A percentile compares a stretch with the other conserved stretches of the same genome.
Evolutionary conservation across 73 alveolate species (phyloP).

Genomic region (Paramecium caudatum): DNA sequence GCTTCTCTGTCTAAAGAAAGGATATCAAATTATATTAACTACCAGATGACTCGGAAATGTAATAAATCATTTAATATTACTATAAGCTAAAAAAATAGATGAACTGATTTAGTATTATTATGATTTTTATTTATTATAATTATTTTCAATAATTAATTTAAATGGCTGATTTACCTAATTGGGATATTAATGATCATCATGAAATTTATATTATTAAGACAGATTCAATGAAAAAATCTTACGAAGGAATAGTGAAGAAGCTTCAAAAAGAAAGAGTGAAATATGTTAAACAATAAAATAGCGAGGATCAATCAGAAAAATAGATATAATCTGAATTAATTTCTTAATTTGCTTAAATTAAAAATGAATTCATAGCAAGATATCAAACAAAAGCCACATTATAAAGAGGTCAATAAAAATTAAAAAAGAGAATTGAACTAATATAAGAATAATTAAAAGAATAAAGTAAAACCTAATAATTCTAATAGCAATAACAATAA

Average conservation of each 20-base stretch:
- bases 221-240: slow-evolving; percentile 21
- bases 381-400: not conserved
- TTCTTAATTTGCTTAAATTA: slow-evolving; percentile 11
- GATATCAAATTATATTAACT: slow-evolving; percentile 2
- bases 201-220: slow-evolving; percentile 41
- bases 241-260: slow-evolving; percentile 31
- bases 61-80: slow-evolving; percentile 3
- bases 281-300: slow-evolving; percentile 12
- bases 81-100: not conserved
- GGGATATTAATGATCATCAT: slow-evolving; percentile 53
- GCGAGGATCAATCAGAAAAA: not conserved
- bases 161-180: not conserved
- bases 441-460: not conserved
- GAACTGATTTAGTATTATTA: too few species aligned
- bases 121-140: too few species aligned
- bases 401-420: not conserved
- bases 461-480: not conserved
- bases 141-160: too few species aligned
- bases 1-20: not conserved
- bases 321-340: not conserved
- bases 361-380: not conserved
- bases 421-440: not conserved
- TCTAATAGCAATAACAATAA: not conserved
- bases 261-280: slow-evolving; percentile 44
- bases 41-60: slow-evolving; percentile 13